Percentiles rank a stretch among this genome's conserved stretches.
Conservation (phyloP, 108 stramenopile species). For the Chaetoceros muelleri region DNA sequence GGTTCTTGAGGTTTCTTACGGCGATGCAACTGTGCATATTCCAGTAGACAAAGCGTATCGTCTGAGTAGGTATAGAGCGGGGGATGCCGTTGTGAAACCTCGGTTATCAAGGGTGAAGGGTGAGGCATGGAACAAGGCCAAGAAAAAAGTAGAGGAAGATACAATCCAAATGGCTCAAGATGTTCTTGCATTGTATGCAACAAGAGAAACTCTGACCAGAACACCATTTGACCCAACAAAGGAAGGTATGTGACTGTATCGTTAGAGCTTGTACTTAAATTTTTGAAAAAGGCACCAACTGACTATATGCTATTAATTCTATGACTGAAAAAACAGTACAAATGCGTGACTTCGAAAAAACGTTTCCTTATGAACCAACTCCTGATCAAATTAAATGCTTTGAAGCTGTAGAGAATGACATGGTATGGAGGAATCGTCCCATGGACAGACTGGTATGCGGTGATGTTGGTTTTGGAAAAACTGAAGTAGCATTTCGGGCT, state of each 20-base stretch:
- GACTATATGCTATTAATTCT: not conserved
- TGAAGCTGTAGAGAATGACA: conserved; percentile 87
- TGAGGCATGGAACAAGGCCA: conserved; percentile 70
- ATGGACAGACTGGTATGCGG: conserved; percentile 96
- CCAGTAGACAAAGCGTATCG: conserved; percentile 78
- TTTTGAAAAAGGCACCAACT: too few relatives aligned
- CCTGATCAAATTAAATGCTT: conserved; percentile 79
- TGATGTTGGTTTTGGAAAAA: conserved; percentile 98
- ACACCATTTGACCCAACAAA: conserved; percentile 54
- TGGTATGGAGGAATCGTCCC: conserved; percentile 86
- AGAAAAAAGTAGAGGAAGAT: conserved; percentile 55
- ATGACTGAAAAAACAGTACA: not conserved
- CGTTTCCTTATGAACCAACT: conserved; percentile 75
- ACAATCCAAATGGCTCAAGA: conserved; percentile 72
- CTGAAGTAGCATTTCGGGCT: conserved; percentile 90
- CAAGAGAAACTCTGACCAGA: conserved; percentile 46
- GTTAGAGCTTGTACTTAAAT: too few relatives aligned
- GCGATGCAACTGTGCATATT: conserved; percentile 66
- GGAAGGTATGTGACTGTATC: conserved; percentile 18
- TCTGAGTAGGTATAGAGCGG: conserved; percentile 62
- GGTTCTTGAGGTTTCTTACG: conserved; percentile 62
- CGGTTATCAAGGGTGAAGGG: conserved; percentile 57
- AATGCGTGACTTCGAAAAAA: conserved; percentile 56
- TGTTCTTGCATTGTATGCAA: conserved; percentile 56
- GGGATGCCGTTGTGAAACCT: conserved; percentile 66